Conservation (phyloP, 2,329 filamentous ascomycete species). For the Cylindrodendrum hubeiense region DNA sequence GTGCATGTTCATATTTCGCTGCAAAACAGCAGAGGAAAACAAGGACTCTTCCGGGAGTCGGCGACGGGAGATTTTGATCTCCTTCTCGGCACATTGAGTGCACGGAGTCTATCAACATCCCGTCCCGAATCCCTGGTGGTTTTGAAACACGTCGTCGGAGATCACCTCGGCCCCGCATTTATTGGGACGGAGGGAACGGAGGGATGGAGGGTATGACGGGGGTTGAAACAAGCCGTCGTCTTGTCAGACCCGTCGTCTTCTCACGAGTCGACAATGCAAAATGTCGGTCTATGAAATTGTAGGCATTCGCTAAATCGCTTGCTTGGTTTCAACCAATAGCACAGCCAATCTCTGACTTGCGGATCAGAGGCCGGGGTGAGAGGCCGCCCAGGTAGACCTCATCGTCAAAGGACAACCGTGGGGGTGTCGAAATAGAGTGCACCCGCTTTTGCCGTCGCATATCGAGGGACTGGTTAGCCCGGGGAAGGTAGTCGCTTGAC, state of each 20-base stretch:
- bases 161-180: conserved; percentile 38
- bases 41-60: not conserved
- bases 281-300: conserved; percentile 23
- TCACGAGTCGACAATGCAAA: conserved; percentile 7
- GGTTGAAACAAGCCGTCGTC: conserved; percentile 39
- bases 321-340: conserved; percentile 62
- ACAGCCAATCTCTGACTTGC: conserved; percentile 63
- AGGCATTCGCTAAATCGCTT: conserved; percentile 16
- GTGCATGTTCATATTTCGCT: not conserved
- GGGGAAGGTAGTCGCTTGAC: conserved; percentile 48
- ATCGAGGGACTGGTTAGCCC: conserved; percentile 39
- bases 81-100: conserved; percentile 25
- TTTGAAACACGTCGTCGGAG: conserved; percentile 31
- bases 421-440: conserved; percentile 53
- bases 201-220: conserved; percentile 24
- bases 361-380: conserved; percentile 62
- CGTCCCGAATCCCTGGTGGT: conserved; percentile 24
- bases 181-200: conserved; percentile 20
- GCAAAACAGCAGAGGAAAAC: not conserved
- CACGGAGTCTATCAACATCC: conserved; percentile 28
- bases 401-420: conserved; percentile 60
- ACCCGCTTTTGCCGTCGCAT: conserved; percentile 52
- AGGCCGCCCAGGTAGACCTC: conserved; percentile 59
- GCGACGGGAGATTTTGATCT: conserved; percentile 28
- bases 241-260: conserved; percentile 9